These are phyloP conservation scores for Terana coerulea DNA, from an alignment of 768 basidiomycete genomes.

Conservation along the genomic window DNA sequence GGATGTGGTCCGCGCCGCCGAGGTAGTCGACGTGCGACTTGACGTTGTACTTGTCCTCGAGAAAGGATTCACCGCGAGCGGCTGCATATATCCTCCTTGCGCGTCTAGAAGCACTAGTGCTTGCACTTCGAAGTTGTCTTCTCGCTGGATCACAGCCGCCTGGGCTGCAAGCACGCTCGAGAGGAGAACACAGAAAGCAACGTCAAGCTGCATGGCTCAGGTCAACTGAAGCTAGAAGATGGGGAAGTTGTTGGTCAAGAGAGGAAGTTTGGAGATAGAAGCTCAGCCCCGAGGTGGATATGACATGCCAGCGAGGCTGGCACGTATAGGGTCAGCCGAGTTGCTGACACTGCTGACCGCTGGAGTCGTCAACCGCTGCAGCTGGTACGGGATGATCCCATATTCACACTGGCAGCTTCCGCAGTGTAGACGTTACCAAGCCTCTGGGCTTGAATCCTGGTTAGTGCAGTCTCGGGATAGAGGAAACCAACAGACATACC, in stretches of 20 bases:
- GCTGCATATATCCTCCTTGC: neutral
- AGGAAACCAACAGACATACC: neutral
- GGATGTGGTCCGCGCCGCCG: neutral
- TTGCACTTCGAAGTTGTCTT: neutral
- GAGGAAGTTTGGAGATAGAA: neutral
- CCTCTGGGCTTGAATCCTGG: neutral
- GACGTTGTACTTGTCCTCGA: neutral
- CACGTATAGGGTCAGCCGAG: neutral
- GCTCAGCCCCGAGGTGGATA: neutral
- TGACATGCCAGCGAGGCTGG: neutral
- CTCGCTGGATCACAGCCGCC: neutral
- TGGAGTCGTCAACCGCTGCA: too few relatives aligned
- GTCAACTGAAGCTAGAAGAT: neutral
- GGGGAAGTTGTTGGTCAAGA: neutral
- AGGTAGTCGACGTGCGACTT: neutral
- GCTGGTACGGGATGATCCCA: neutral
- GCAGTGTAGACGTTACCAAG: neutral
- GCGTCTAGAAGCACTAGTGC: neutral
- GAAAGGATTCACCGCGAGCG: neutral
- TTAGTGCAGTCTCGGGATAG: neutral
- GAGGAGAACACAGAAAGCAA: neutral
- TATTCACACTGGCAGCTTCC: neutral
- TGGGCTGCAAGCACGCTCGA: neutral
- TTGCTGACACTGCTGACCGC: too few relatives aligned
- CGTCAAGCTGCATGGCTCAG: neutral